Conservation (phyloP, 1,139 yeast genomes). For the Debaryomyces subglobosus region DNA sequence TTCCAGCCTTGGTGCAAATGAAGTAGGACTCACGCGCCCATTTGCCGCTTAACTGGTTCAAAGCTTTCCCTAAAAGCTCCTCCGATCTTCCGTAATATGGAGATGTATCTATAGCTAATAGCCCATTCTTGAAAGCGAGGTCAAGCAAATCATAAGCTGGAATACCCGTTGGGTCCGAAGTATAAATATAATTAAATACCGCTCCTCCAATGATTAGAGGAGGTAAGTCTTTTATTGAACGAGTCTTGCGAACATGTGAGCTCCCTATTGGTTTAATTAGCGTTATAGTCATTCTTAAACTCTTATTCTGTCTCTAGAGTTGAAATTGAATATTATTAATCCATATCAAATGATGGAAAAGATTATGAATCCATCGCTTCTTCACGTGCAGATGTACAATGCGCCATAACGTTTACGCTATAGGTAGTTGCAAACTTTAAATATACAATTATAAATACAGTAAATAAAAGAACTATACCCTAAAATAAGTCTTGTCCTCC, state of each 20-base stretch:
- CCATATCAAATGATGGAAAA: background rate
- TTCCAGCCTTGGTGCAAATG: conserved; percentile 86
- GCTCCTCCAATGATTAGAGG: conserved; percentile 84
- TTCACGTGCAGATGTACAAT: background rate
- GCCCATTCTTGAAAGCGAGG: conserved; percentile 65
- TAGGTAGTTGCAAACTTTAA: background rate
- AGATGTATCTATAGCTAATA: conserved; percentile 83
- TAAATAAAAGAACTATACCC: background rate
- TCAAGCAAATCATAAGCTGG: conserved; percentile 61
- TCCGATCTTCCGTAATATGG: conserved; percentile 95
- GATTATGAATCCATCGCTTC: background rate
- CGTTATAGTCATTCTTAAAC: background rate
- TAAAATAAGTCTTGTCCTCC: conserved; percentile 30
- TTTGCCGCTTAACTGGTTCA: conserved; percentile 43
- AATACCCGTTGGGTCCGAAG: conserved; percentile 60
- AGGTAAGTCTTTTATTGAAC: conserved; percentile 44
- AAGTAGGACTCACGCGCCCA: conserved; percentile 64
- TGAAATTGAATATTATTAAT: background rate
- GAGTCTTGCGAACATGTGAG: conserved; percentile 20
- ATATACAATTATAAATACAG: background rate
- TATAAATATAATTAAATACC: conserved; percentile 77
- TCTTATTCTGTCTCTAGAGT: background rate
- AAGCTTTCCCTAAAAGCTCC: conserved; percentile 66
- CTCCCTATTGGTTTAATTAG: conserved; percentile 20
- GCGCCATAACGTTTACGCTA: background rate